Conservation (phyloP, 257 asterid species). For the Solanum boliviense region DNA sequence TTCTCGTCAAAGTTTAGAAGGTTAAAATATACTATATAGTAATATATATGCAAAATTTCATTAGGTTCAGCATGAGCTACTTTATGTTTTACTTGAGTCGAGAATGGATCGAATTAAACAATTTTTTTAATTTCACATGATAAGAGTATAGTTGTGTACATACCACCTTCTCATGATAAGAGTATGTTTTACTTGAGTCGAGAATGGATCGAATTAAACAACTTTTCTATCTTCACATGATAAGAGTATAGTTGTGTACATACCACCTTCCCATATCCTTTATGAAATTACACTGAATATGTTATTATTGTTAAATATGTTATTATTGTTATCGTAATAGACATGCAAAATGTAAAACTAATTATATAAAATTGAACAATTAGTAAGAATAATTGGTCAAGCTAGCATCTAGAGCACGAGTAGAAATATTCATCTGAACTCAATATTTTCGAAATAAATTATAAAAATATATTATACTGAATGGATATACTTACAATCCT, state of each 20-base stretch:
- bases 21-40: not conserved
- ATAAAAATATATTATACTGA: not conserved
- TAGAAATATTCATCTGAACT: not conserved
- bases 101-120: too few species aligned
- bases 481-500: not conserved
- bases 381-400: not conserved
- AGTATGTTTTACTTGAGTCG: too few species aligned
- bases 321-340: not conserved
- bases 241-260: too few species aligned
- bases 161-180: not conserved
- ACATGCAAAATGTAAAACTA: not conserved
- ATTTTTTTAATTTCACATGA: too few species aligned
- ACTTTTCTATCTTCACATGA: too few species aligned
- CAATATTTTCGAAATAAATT: not conserved
- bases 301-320: too few species aligned
- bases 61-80: not conserved
- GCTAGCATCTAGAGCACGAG: not conserved
- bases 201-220: too few species aligned
- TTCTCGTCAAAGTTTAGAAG: not conserved
- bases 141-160: too few species aligned
- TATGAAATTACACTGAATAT: too few species aligned
- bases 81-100: too few species aligned
- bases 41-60: not conserved
- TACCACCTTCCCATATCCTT: too few species aligned
- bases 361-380: not conserved